These are phyloP conservation scores for Phytopythium ostracodes DNA, from an alignment of 352 stramenopile genomes.

Conservation along the genomic window DNA sequence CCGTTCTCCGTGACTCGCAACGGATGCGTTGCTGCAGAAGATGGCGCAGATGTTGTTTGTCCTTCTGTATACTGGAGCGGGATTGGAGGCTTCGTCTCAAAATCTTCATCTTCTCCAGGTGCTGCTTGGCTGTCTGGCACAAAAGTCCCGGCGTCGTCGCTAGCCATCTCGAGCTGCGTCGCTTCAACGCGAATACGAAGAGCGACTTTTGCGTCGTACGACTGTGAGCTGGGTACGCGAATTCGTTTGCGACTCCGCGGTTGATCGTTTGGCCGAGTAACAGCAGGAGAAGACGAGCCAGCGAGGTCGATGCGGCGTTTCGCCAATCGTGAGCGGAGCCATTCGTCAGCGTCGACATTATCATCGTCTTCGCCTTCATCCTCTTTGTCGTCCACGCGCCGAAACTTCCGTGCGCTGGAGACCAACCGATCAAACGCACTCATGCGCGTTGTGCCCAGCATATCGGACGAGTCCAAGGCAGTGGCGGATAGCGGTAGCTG, in stretches of 20 bases:
- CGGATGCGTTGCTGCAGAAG: neutral
- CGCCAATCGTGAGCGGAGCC: slow-evolving; percentile 1
- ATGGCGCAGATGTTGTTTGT: no score
- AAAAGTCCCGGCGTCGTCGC: slow-evolving; percentile 9
- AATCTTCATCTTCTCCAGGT: slow-evolving; percentile 23
- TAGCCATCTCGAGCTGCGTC: slow-evolving; percentile 3
- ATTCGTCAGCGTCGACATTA: slow-evolving; percentile 1
- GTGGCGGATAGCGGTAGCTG: slow-evolving; percentile 23
- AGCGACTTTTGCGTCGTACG: neutral
- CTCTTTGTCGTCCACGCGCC: slow-evolving; percentile 5
- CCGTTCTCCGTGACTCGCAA: neutral
- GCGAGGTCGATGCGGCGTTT: neutral
- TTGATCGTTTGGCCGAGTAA: neutral
- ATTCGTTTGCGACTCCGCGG: slow-evolving; percentile 18
- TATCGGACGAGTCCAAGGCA: slow-evolving; percentile 31
- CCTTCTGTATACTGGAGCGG: slow-evolving; percentile 6
- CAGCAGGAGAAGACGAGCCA: neutral
- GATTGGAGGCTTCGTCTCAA: slow-evolving; percentile 33
- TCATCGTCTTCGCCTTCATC: slow-evolving; percentile 4
- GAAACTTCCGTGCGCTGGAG: slow-evolving; percentile 1
- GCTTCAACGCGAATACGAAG: neutral
- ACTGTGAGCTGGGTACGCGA: slow-evolving; percentile 17
- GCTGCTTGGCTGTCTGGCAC: slow-evolving; percentile 2
- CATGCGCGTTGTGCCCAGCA: slow-evolving; percentile 22
- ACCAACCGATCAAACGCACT: slow-evolving; percentile 7